Evolutionary conservation across 2,329 filamentous ascomycete species (phyloP).

Genomic region (Talaromyces pinophilus): DNA sequence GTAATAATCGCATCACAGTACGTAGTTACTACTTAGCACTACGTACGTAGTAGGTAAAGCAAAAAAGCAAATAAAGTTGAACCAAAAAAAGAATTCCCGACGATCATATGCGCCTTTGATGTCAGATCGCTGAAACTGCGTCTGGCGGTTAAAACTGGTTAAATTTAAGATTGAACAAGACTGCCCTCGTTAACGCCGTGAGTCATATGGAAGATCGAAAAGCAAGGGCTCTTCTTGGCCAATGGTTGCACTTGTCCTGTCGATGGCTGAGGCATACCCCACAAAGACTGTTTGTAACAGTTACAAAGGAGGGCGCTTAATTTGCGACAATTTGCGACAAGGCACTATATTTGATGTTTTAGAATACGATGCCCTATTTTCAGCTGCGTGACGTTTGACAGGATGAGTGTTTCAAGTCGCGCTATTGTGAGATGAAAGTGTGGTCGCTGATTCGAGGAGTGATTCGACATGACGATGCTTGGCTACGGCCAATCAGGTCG

Average conservation of each 20-base stretch:
- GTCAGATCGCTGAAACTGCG: conserved; percentile 10
- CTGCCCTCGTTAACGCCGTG: neutral
- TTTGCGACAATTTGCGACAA: neutral
- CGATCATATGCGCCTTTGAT: conserved; percentile 1
- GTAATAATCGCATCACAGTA: conserved; percentile 7
- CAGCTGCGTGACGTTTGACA: neutral
- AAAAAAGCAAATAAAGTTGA: neutral
- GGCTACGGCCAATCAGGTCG: neutral
- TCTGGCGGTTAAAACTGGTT: conserved; percentile 4
- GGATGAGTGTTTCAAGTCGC: neutral
- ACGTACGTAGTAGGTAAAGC: neutral
- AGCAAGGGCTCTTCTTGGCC: conserved; percentile 6
- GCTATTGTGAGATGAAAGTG: neutral
- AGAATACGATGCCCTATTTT: conserved; percentile 9
- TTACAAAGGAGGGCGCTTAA: conserved; percentile 10
- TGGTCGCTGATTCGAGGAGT: neutral
- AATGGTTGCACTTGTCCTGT: neutral
- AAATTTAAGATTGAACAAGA: neutral
- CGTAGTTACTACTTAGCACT: too few relatives aligned
- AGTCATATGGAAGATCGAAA: neutral
- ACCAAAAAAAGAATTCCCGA: neutral
- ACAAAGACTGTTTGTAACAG: neutral
- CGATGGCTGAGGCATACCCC: neutral
- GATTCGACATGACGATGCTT: conserved; percentile 2
- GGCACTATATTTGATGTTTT: neutral